phyloP scores from a whole-genome alignment of 768 basidiomycete genomes.

The Serendipita vermifera region DNA sequence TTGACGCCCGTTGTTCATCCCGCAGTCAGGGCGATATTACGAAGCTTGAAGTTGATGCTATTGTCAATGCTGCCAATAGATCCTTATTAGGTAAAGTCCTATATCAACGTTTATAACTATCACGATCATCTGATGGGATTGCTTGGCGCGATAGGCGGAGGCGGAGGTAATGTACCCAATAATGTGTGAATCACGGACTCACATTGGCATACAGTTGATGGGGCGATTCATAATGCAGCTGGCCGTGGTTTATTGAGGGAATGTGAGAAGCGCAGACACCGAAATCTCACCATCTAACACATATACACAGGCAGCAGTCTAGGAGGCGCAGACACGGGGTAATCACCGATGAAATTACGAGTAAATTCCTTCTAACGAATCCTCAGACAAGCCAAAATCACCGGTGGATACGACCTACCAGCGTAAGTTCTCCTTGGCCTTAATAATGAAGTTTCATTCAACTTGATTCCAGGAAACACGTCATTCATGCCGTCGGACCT shows the following conservation, averaged over 20 bases:
- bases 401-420: conserved; percentile 60
- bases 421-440: conserved; percentile 37
- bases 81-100: conserved; percentile 51
- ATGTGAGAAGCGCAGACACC: conserved; percentile 43
- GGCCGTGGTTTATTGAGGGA: conserved; percentile 51
- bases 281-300: background rate
- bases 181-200: background rate
- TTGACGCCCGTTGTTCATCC: conserved; percentile 7
- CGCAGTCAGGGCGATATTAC: conserved; percentile 71
- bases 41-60: conserved; percentile 49
- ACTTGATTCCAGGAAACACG: conserved; percentile 35
- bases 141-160: conserved; percentile 41
- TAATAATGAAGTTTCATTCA: background rate
- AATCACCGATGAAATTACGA: background rate
- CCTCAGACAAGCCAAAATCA: conserved; percentile 51
- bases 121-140: background rate
- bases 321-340: conserved; percentile 54
- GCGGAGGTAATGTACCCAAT: conserved; percentile 42
- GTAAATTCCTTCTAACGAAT: background rate
- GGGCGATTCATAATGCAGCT: conserved; percentile 68
- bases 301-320: conserved; percentile 40
- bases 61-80: conserved; percentile 75
- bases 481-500: conserved; percentile 78
- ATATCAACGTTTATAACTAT: background rate
- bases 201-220: conserved; percentile 43